These are phyloP conservation scores for Melocanna baccifera DNA, from an alignment of 176 grass and related monocot genomes.

Conservation along the genomic window DNA sequence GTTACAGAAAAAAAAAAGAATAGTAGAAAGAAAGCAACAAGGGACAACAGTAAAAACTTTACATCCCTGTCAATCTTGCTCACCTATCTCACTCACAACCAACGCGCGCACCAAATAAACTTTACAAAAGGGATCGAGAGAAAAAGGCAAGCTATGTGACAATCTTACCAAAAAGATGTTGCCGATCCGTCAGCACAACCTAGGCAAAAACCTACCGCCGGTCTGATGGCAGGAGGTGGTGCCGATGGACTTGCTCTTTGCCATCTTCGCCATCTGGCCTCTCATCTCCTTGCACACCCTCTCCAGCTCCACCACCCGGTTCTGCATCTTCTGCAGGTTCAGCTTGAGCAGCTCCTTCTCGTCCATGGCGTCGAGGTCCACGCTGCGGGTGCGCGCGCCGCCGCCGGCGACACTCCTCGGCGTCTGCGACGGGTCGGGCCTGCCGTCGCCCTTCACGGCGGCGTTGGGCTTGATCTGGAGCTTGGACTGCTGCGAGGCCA, in stretches of 20 bases:
- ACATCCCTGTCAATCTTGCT: slow-evolving; percentile 18
- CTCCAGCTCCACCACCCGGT: slow-evolving; percentile 79
- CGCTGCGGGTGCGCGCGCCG: not conserved
- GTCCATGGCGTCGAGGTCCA: slow-evolving; percentile 13
- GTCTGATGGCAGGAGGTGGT: slow-evolving; percentile 38
- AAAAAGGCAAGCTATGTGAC: slow-evolving; percentile 16
- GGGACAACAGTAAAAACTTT: slow-evolving; percentile 10
- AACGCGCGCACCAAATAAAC: not conserved
- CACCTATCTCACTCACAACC: not conserved
- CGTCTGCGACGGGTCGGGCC: slow-evolving; percentile 26
- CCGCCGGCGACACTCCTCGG: slow-evolving; percentile 14
- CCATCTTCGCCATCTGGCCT: slow-evolving; percentile 65
- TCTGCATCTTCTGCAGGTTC: slow-evolving; percentile 77
- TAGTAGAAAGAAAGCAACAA: not conserved
- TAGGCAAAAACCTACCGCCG: slow-evolving; percentile 53
- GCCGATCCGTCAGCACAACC: slow-evolving; percentile 46
- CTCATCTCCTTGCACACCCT: slow-evolving; percentile 75
- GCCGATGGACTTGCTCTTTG: slow-evolving; percentile 45
- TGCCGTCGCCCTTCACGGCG: not conserved
- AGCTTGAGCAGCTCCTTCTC: slow-evolving; percentile 67
- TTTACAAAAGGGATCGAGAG: slow-evolving; percentile 23
- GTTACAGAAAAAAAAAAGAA: not conserved
- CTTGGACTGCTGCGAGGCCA: slow-evolving; percentile 65
- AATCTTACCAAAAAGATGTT: not conserved
- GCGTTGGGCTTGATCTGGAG: slow-evolving; percentile 27